Conservation (phyloP, 345 rosid genomes). For the Hibiscus trionum region DNA sequence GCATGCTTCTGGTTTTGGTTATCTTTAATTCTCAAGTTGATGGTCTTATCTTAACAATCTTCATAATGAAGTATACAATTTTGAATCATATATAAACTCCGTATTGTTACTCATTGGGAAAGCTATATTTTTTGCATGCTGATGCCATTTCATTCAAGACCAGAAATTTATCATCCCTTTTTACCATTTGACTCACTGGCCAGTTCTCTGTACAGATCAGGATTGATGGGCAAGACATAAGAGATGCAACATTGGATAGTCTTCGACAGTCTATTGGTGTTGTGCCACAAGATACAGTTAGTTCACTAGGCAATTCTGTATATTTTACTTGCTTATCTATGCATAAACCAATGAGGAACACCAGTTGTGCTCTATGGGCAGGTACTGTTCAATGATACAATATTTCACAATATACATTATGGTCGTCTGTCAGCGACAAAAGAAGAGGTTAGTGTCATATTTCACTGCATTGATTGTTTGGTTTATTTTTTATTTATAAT, state of each 20-base stretch:
- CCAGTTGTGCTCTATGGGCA: slow-evolving; percentile 27
- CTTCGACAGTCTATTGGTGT: slow-evolving; percentile 72
- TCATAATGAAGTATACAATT: neutral
- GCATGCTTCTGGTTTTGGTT: neutral
- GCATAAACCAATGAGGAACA: neutral
- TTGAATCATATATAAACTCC: neutral
- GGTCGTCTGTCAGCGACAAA: slow-evolving; percentile 87
- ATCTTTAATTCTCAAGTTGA: neutral
- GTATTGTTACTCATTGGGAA: neutral
- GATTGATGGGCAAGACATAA: slow-evolving; percentile 84
- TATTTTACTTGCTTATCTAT: neutral
- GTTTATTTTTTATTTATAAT: neutral
- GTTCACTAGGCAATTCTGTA: slow-evolving; percentile 19
- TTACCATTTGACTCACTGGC: slow-evolving; percentile 3
- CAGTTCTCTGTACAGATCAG: slow-evolving; percentile 38
- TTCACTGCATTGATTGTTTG: neutral
- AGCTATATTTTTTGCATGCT: slow-evolving; percentile 1
- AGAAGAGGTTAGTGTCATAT: slow-evolving; percentile 53
- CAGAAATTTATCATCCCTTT: neutral
- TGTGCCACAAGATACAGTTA: slow-evolving; percentile 97
- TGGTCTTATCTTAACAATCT: neutral
- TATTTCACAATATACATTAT: slow-evolving; percentile 91
- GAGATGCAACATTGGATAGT: slow-evolving; percentile 67
- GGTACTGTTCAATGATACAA: slow-evolving; percentile 97
- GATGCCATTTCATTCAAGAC: neutral